Percentiles rank a stretch among this genome's conserved stretches.
phyloP scores from a whole-genome alignment of 768 basidiomycete species.

The Boletus tylopilopsis region DNA sequence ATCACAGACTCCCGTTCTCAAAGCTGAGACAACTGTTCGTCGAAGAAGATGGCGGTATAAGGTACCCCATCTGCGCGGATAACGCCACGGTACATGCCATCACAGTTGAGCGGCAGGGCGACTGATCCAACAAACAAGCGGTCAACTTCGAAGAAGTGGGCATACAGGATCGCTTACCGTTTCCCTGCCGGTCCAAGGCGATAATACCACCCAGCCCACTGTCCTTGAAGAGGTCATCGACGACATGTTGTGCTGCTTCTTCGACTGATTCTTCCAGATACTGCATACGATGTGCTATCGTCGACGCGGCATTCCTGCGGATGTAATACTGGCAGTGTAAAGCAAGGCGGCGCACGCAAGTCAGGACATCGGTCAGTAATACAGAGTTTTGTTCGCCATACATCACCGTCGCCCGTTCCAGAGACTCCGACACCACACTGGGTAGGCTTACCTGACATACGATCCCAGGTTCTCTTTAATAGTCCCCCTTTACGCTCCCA shows the following conservation, averaged over 20 bases:
- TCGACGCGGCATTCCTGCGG: conserved; percentile 59
- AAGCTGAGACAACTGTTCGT: conserved; percentile 45
- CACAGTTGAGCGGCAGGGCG: conserved; percentile 68
- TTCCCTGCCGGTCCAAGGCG: conserved; percentile 64
- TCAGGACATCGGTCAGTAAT: conserved; percentile 3
- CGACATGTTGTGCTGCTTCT: conserved; percentile 50
- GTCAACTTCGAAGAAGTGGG: background rate
- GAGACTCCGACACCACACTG: conserved; percentile 64
- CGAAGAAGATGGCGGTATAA: conserved; percentile 72
- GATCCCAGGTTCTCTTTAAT: conserved; percentile 38
- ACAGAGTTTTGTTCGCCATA: conserved; percentile 31
- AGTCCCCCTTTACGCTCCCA: conserved; percentile 45
- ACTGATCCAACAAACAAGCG: conserved; percentile 38
- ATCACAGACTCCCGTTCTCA: background rate
- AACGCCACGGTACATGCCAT: conserved; percentile 81
- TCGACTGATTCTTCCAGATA: conserved; percentile 54
- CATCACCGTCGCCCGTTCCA: conserved; percentile 84
- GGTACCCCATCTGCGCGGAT: conserved; percentile 65
- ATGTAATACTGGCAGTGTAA: conserved; percentile 62
- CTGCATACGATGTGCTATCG: conserved; percentile 63
- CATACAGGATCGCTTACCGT: conserved; percentile 42
- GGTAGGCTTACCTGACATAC: conserved; percentile 31
- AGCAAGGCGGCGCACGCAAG: background rate
- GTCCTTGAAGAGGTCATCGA: conserved; percentile 52
- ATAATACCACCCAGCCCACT: conserved; percentile 76